Conservation (phyloP, 2,329 filamentous ascomycete species). For the Aspergillus viridinutans region DNA sequence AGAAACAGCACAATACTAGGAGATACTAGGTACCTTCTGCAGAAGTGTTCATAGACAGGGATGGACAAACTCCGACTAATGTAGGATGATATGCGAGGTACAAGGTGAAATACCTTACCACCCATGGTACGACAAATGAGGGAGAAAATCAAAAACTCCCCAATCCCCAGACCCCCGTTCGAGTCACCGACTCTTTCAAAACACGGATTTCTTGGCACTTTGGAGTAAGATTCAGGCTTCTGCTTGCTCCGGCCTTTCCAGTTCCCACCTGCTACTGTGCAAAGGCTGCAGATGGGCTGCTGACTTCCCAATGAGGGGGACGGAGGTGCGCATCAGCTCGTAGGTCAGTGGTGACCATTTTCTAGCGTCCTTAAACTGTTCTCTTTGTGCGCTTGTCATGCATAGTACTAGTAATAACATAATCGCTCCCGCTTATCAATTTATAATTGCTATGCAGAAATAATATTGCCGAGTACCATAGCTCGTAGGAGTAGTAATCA, state of each 20-base stretch:
- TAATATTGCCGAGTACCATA: background rate
- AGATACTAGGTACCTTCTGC: background rate
- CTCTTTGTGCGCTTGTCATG: background rate
- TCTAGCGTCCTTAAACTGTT: background rate
- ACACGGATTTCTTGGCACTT: background rate
- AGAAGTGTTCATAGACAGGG: background rate
- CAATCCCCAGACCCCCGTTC: background rate
- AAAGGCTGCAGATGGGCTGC: background rate
- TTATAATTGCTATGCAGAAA: background rate
- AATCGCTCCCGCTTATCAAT: background rate
- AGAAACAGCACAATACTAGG: background rate
- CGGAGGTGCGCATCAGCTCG: background rate
- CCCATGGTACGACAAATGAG: background rate
- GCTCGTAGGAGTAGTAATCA: background rate
- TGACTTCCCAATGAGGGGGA: background rate
- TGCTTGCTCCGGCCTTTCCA: background rate
- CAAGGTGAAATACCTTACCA: background rate
- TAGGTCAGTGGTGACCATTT: background rate
- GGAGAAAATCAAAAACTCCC: background rate
- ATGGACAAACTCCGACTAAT: background rate
- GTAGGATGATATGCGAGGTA: background rate
- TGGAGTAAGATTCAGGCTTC: background rate
- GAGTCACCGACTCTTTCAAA: background rate
- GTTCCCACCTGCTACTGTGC: background rate
- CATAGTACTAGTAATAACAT: background rate